Base-by-base conservation (phyloP, 2,329 filamentous ascomycete genomes). In the Xylogone sp. region DNA sequence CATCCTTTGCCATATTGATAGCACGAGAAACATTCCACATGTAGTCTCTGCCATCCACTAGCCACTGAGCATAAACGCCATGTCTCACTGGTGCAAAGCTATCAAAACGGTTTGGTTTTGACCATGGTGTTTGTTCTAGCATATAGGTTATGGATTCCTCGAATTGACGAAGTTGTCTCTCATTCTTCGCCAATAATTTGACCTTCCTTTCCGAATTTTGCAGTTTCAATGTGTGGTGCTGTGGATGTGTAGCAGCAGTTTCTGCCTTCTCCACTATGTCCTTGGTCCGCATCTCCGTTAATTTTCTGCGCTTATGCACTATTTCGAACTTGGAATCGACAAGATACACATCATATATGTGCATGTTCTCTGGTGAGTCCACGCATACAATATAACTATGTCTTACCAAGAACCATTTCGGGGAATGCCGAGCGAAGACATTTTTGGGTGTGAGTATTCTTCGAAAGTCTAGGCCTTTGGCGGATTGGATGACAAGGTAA, bases 21-120 rank as follows among this genome's bases (percentile, higher is more conserved):
- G 94, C 94, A 57, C 93, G 83, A 10, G 93, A 97, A 7, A 97
- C 91, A 67, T 97, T 96, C 94, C 94, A 99, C 93, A 97, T 97
- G 75, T 97, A 95, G 68, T 99, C 94, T 59, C 94, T 84, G 16
- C 90, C 94, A 69, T 99, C 94, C 0, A 99, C 93, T 8, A 99
- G 81, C 92, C 93, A 97, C 65, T 97, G 91, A 2, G 92, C 91
- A 71, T 93, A 94, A 22, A 94, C 91, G 43, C 87, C 87, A 45
- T 83, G 84, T 53, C 94, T 83, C 1, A 97, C 87, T 0, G 94
- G 94, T 0, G 94, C 92, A 70, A 95, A 99, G 68, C 93, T 97
- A 61, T 87, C 87, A 66, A 97, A 97, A 18, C 94, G 83, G 64
- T 97, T 94, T 49, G 79, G 79, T 59, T 86, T 80, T 52, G 87